Evolutionary conservation across 495 filamentous ascomycete genomes (phyloP), one percentile per base, ranked within the genome.

Genomic region (Thermothielavioides terrestris): DNA sequence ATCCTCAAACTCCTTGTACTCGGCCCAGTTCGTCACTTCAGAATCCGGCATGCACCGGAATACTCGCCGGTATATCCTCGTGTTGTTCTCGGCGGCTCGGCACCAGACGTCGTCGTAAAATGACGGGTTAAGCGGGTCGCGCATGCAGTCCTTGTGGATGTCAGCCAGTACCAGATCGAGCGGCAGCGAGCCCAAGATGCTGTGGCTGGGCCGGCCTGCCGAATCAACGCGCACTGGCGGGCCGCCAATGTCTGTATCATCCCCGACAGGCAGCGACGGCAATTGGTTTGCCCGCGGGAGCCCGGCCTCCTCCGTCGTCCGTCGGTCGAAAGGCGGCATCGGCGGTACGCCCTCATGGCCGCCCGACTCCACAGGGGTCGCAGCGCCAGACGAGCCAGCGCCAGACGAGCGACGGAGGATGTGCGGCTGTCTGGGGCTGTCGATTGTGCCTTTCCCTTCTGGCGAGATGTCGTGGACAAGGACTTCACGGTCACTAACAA

Each of bases 11-110:
- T 94, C 85, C 59, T 88, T 89, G 70, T 97, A 98, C 54, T 94
- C 87, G 56, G 85, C 84, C 94, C 94, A 98, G 42, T 80, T 87
- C 54, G 83, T 85, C 54, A 94, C 94, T 57, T 96, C 88, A 46
- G 79, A 94, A 61, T 98, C 92, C 2, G 92, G 92, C 86, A 91
- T 91, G 66, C 89, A 95, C 39, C 94, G 82, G 73, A 98, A 98
- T 11, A 98, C 94, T 47, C 84, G 80, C 21, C 94, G 83, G 69
- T 83, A 98, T 27, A 98, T 77, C 52, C 87, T 85, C 5, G 92
- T 96, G 63, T 98, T 98, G 67, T 96, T 96, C 42, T 86, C 83
- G 6, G 92, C 92, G 36, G 89, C 80, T n/a, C 78, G 70, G 53
- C 82, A 81, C 92, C 92, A 98, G 1, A 84, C 82, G 54, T 94